Evolutionary conservation across 2,329 filamentous ascomycete species (phyloP), one percentile per base, ranked within the genome.

Genomic region (Microdochium bolleyi): DNA sequence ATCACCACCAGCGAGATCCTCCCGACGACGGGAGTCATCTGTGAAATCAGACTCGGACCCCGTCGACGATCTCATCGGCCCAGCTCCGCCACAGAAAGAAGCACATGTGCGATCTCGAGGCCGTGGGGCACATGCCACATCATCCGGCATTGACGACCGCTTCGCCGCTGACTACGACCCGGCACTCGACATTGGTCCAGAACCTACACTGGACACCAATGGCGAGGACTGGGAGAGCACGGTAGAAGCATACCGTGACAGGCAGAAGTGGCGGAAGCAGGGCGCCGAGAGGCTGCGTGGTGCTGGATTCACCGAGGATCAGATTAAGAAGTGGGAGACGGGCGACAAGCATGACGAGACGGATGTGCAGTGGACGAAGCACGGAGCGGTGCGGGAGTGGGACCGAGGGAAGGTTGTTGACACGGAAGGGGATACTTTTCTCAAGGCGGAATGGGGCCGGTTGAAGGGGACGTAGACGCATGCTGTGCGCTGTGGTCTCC

Each of bases 191-290:
- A 68, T 86, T 3, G 13, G 41, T 13, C 41, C 41, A 22, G n/a
- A 46, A 22, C 19, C 41, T 11, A 70, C 76, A 38, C 69, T 74
- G 49, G 76, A 78, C 55, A 70, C 72, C 2, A 72, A 74, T 22
- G 77, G 76, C 25, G 83, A 85, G 55, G 83, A 89, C 55, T 96
- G 90, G 91, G 87, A 89, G 48, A 82, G 89, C 60, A 84, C 88
- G 1, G 74, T 94, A 1, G 90, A 95, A 68, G 84, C 85, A 3
- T 76, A 89, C 53, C 80, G 87, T 38, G 90, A 95, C 64, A 83
- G 89, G n/a, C 82, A 89, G 58, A 85, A 84, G 58, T 91, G 88
- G 82, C 84, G 83, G 61, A 78, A 84, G 57, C 82, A 85, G 59
- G 89, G 90, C 27, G 88, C 88, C 7, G 85, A 91, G 51, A 75